phyloP scores from a whole-genome alignment of 2,329 filamentous ascomycete species.

The Gnomoniopsis sp. region DNA sequence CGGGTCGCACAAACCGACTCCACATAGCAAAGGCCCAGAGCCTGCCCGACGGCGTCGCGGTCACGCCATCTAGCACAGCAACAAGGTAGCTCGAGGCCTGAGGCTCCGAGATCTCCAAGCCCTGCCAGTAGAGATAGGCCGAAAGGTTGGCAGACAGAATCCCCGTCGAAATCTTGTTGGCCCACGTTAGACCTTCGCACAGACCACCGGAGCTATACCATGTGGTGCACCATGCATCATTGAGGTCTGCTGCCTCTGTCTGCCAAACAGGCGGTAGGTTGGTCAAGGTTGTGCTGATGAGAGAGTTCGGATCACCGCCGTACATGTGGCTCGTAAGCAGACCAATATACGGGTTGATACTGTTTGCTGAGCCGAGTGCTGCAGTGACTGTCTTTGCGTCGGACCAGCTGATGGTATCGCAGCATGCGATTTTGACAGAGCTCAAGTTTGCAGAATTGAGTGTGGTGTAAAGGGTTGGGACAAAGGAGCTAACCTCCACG shows the following conservation, averaged over 20 bases:
- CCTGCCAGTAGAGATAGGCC: slow-evolving; percentile 45
- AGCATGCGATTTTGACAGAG: slow-evolving; percentile 33
- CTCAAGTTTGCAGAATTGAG: slow-evolving; percentile 29
- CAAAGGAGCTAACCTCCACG: slow-evolving; percentile 57
- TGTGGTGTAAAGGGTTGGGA: slow-evolving; percentile 42
- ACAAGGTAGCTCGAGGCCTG: slow-evolving; percentile 18
- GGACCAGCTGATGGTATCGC: slow-evolving; percentile 38
- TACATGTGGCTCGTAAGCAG: slow-evolving; percentile 39
- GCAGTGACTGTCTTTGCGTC: slow-evolving; percentile 20
- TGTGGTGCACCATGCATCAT: slow-evolving; percentile 33
- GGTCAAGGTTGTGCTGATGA: slow-evolving; percentile 37
- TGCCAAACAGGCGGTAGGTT: slow-evolving; percentile 34
- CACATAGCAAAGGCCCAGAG: slow-evolving; percentile 29
- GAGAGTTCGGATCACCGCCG: slow-evolving; percentile 34
- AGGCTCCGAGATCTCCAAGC: slow-evolving; percentile 25
- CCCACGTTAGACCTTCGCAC: slow-evolving; percentile 46
- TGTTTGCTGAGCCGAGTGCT: slow-evolving; percentile 3
- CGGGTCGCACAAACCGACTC: slow-evolving; percentile 28
- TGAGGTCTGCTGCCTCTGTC: slow-evolving; percentile 44
- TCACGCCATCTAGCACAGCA: slow-evolving; percentile 20
- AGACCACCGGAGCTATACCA: slow-evolving; percentile 39
- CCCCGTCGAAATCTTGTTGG: slow-evolving; percentile 40
- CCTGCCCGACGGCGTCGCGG: slow-evolving; percentile 24
- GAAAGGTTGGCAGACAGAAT: slow-evolving; percentile 40
- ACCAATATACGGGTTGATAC: slow-evolving; percentile 25